Base-by-base conservation (phyloP, 805 yeast genomes). In the Saturnispora gosingensis region DNA sequence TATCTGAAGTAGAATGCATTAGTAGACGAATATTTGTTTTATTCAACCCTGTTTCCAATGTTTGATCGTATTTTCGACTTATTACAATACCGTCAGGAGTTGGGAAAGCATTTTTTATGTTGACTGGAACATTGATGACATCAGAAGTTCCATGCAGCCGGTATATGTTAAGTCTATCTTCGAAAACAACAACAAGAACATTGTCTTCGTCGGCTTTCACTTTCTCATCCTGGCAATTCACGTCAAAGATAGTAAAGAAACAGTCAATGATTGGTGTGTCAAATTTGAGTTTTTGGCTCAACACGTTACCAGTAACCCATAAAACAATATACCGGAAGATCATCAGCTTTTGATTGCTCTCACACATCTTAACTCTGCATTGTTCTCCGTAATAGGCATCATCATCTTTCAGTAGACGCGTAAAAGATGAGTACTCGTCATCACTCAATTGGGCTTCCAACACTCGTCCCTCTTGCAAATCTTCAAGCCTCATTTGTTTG, bases 101-200 rank as follows among this genome's bases (percentile, higher is more conserved):
- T 10, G 84, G 75, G 54, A 83, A 75, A 2, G 84, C 90, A 27
- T 71, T 71, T 36, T 70, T 72, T 25, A 86, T 74, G 6, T 70
- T 68, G 56, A 88, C 86, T 0, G 97, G 95, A 55, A 89, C 78
- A 57, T 80, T 81, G 10, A 82, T 76, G 1, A 77, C 72, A 52
- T 78, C 78, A 1, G 77, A 71, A 28, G 77, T 72, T 2, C 93
- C 93, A 53, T 77, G 76, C 5, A 67, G 66, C 51, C 77, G 76
- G 61, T 83, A 87, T 1, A 87, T 73, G 53, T 82, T 72, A 0
- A 85, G 85, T 5, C 78, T 71, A 51, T 81, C 84, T 40, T 66
- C 64, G 46, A 85, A 66, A 30, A 88, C 75, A 1, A 88, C 81
- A 2, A 80, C 85, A 43, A 88, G 27, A 2, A 57, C 59, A 24